These are phyloP conservation scores for Rhizoclosmatium sp. DNA, from an alignment of 192 early-diverging fungal species.

Conservation along the genomic window DNA sequence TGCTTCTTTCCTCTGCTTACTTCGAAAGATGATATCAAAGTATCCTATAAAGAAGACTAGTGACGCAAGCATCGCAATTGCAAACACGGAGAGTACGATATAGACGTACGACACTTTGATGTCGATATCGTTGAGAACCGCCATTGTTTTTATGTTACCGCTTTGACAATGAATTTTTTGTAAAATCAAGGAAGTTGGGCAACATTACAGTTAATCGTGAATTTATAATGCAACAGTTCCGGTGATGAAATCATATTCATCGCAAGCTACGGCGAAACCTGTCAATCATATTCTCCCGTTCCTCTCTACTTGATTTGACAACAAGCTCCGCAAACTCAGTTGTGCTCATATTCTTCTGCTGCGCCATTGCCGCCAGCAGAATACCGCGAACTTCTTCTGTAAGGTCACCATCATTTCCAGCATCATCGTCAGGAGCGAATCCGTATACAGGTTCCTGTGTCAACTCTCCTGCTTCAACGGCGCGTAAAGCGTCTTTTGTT, in stretches of 20 bases:
- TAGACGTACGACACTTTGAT: too few relatives aligned
- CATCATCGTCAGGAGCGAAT: conserved; percentile 5
- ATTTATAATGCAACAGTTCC: too few relatives aligned
- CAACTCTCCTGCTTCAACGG: not conserved
- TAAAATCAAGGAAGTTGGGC: too few relatives aligned
- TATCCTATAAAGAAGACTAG: too few relatives aligned
- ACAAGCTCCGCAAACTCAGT: conserved; percentile 3
- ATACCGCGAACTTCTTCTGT: not conserved
- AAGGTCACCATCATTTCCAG: not conserved
- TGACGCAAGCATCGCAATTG: too few relatives aligned
- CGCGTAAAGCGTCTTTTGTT: not conserved
- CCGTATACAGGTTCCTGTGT: conserved; percentile 5
- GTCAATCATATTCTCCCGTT: not conserved
- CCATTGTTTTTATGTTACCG: too few relatives aligned
- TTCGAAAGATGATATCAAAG: too few relatives aligned
- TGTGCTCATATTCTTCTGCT: not conserved
- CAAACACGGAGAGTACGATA: too few relatives aligned
- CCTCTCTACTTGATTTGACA: not conserved
- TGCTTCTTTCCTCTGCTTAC: not conserved
- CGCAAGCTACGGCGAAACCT: not conserved
- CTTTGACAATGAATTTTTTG: too few relatives aligned
- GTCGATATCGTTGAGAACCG: too few relatives aligned
- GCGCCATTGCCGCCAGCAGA: not conserved
- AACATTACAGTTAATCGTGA: too few relatives aligned
- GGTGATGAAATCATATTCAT: not conserved